Conservation (phyloP, 345 rosid genomes). For the Salix arbutifolia region DNA sequence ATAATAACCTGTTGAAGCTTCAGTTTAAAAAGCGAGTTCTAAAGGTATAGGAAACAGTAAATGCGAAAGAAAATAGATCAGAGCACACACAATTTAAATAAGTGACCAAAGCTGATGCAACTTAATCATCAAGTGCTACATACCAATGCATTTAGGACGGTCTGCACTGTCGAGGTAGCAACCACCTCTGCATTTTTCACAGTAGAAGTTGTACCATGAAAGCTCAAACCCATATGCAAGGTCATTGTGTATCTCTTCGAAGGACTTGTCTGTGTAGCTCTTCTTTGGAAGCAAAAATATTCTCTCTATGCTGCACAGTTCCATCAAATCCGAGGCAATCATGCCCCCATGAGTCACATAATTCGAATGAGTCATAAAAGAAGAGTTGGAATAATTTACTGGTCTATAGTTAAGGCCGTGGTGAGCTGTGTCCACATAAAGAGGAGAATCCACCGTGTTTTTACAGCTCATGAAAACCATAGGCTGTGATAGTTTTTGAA, state of each 20-base stretch:
- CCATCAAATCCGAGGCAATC: background rate
- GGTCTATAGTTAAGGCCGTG: background rate
- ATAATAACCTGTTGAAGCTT: fast-evolving
- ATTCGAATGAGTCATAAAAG: background rate
- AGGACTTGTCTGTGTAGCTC: background rate
- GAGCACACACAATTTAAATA: too few relatives aligned
- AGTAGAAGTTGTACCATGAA: too few relatives aligned
- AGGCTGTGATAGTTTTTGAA: background rate
- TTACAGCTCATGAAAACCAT: conserved; percentile 5
- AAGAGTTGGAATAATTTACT: too few relatives aligned
- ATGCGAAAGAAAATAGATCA: too few relatives aligned
- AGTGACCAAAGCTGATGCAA: too few relatives aligned
- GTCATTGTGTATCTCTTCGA: background rate
- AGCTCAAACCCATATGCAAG: conserved; percentile 1
- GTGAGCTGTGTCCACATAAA: conserved; percentile 1
- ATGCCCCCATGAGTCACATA: background rate
- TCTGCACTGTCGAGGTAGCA: too few relatives aligned
- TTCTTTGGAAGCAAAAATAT: background rate
- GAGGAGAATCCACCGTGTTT: conserved; percentile 3
- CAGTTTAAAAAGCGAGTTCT: too few relatives aligned
- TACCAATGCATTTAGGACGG: fast-evolving
- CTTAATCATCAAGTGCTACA: too few relatives aligned
- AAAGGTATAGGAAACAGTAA: too few relatives aligned
- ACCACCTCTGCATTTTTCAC: fast-evolving
- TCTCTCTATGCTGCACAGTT: background rate